Percentiles rank a stretch among this genome's conserved stretches.
phyloP scores from a whole-genome alignment of 2,329 filamentous ascomycete species.

The Scleromitrula shiraiana region DNA sequence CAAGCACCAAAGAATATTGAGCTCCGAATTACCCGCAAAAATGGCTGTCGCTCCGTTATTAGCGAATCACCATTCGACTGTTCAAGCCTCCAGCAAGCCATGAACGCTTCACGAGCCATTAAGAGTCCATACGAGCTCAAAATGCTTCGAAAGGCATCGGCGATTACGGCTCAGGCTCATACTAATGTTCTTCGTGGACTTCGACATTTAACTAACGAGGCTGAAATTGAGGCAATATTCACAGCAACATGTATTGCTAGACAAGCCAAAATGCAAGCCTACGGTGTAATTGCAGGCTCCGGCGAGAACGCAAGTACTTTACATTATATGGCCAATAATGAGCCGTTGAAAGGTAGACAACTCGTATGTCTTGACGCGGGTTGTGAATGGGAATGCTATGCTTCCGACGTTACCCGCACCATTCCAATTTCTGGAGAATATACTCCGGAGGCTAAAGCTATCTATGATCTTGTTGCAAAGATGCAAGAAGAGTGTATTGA shows the following conservation, averaged over 20 bases:
- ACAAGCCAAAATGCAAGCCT: slow-evolving; percentile 72
- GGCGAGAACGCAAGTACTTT: slow-evolving; percentile 77
- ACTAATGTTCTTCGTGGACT: slow-evolving; percentile 60
- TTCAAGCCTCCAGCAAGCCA: slow-evolving; percentile 54
- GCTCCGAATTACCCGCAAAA: not conserved
- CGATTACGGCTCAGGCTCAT: slow-evolving; percentile 72
- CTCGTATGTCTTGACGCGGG: slow-evolving; percentile 82
- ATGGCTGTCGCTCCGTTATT: slow-evolving; percentile 3
- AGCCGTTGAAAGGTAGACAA: slow-evolving; percentile 59
- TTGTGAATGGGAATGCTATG: slow-evolving; percentile 78
- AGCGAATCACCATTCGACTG: slow-evolving; percentile 37
- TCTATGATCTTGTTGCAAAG: slow-evolving; percentile 69
- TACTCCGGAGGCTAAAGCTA: slow-evolving; percentile 56
- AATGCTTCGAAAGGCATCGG: slow-evolving; percentile 73
- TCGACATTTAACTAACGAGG: slow-evolving; percentile 61
- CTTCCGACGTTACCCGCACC: slow-evolving; percentile 82
- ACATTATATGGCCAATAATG: slow-evolving; percentile 79
- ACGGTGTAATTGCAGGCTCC: slow-evolving; percentile 79
- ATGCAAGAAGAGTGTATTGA: slow-evolving; percentile 76
- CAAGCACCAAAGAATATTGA: slow-evolving; percentile 28
- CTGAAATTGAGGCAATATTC: slow-evolving; percentile 76
- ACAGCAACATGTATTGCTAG: slow-evolving; percentile 61
- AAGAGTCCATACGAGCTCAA: slow-evolving; percentile 84
- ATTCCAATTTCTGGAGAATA: slow-evolving; percentile 70
- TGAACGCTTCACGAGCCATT: slow-evolving; percentile 71